Base-by-base conservation (phyloP, 2,329 filamentous ascomycete species). In the Monilinia fructigena region DNA sequence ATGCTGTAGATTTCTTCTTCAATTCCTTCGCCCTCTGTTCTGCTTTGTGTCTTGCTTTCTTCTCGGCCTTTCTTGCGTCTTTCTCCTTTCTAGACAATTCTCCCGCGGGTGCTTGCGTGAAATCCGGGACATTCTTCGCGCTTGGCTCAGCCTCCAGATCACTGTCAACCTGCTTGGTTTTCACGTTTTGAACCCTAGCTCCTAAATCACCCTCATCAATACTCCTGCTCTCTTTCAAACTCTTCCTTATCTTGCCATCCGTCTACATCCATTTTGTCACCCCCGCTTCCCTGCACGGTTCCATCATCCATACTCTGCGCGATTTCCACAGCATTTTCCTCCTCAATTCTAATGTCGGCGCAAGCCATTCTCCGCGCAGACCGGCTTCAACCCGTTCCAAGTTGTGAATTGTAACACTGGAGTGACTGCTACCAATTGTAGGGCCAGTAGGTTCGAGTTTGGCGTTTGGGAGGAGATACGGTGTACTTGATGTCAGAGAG, bases 11-110 rank as follows among this genome's bases (percentile, higher is more conserved):
- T 67, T 76, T 78, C 55, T 80, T 80, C 72, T 81, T 79, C 73
- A 82, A 80, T 75, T 84, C 85, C 80, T 87, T 87, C 76, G 84
- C 86, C 80, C 85, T 86, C 76, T 83, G 86, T 68, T 83, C 79
- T 65, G 82, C 81, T 69, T 82, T 82, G 74, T 82, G 83, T 69
- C 84, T 81, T 59, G 79, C 69, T 58, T 72, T 76, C 59, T 77
- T 76, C 56, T 74, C 76, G 26, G 77, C 72, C 58, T 78, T 79
- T 68, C 78, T 76, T 42, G 77, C 74, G 40, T 75, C 76, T 66
- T 77, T 77, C 52, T 76, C 75, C 54, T 74, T 71, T 26, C 28
- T 54, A 10, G 26, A 23, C 40, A 60, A 23, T 66, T 6, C 40
- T 56, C 59, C 60, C 48, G 65, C 78, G 70, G 76, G 76, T 74